Percentiles rank a stretch among this genome's conserved stretches.
Evolutionary conservation across 2,329 filamentous ascomycete genomes (phyloP).

Genomic region (Colletotrichum sp.): DNA sequence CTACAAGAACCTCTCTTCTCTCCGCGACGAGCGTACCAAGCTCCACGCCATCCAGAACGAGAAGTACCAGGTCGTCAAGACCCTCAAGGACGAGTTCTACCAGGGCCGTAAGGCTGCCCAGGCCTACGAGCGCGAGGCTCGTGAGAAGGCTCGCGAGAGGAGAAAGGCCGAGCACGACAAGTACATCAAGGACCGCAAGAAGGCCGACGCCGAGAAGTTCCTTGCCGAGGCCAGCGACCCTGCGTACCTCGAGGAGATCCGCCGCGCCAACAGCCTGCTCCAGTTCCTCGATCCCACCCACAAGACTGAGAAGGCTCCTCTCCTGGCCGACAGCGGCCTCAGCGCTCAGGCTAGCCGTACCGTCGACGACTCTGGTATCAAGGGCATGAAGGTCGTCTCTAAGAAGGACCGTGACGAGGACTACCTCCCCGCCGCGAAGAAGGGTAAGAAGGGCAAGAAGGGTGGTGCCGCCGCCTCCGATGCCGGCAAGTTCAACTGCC

Average conservation of each 20-base stretch:
- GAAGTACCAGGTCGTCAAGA: constrained; percentile 81
- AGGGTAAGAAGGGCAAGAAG: constrained; percentile 89
- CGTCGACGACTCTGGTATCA: constrained; percentile 82
- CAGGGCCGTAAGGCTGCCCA: constrained; percentile 80
- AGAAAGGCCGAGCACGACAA: constrained; percentile 81
- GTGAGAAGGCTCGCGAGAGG: constrained; percentile 77
- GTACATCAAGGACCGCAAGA: constrained; percentile 73
- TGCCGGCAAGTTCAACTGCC: constrained; percentile 73
- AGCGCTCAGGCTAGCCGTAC: constrained; percentile 81
- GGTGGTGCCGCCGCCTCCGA: constrained; percentile 55
- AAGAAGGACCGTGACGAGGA: constrained; percentile 91
- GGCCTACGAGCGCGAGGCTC: constrained; percentile 83
- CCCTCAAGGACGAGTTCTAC: constrained; percentile 90
- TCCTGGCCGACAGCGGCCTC: constrained; percentile 73
- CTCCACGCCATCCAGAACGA: constrained; percentile 86
- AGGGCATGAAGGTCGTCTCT: constrained; percentile 82
- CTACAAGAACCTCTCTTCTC: constrained; percentile 84
- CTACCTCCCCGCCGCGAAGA: constrained; percentile 82
- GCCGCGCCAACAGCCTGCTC: constrained; percentile 85
- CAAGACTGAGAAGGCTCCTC: constrained; percentile 69
- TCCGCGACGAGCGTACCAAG: constrained; percentile 86
- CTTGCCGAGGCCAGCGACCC: constrained; percentile 83
- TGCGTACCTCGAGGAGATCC: constrained; percentile 92
- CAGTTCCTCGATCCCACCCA: constrained; percentile 85
- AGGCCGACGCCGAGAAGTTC: constrained; percentile 76